Evolutionary conservation across 495 filamentous ascomycete genomes (phyloP).

Genomic region (Daldinia bambusicola): DNA sequence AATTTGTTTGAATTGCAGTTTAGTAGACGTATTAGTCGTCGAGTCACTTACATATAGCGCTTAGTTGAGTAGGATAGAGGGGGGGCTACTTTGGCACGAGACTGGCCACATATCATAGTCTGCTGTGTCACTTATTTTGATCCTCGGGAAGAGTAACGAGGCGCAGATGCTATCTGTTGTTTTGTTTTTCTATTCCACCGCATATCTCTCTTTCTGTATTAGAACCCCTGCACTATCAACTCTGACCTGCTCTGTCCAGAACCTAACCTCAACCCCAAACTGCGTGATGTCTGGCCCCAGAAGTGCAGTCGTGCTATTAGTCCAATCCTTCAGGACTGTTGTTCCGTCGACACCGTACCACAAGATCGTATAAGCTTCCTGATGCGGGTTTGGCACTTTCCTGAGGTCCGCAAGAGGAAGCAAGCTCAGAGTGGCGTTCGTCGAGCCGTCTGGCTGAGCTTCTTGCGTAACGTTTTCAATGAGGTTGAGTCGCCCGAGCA

Average conservation of each 20-base stretch:
- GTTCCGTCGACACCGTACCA: conserved; percentile 41
- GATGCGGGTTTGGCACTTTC: conserved; percentile 24
- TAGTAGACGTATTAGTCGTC: too few species aligned
- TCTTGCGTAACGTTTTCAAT: conserved; percentile 41
- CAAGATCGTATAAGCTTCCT: conserved; percentile 37
- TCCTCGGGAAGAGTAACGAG: too few species aligned
- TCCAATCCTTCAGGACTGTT: conserved; percentile 32
- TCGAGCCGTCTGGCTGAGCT: conserved; percentile 26
- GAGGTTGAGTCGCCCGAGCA: conserved; percentile 29
- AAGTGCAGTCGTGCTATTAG: conserved; percentile 37
- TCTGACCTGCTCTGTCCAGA: conserved; percentile 40
- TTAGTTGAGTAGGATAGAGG: too few species aligned
- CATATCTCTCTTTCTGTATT: conserved; percentile 35
- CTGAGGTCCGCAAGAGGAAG: conserved; percentile 42
- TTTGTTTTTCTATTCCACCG: not conserved
- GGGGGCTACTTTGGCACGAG: too few species aligned
- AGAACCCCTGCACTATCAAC: conserved; percentile 26
- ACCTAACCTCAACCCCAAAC: conserved; percentile 41
- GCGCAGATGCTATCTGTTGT: too few species aligned
- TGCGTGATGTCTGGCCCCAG: conserved; percentile 21
- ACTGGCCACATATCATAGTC: too few species aligned
- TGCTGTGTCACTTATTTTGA: too few species aligned
- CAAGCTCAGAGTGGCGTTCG: conserved; percentile 35
- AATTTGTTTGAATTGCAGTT: too few species aligned
- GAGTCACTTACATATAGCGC: too few species aligned